Evolutionary conservation across 768 basidiomycete genomes (phyloP).

Genomic region (Suillus subaureus): DNA sequence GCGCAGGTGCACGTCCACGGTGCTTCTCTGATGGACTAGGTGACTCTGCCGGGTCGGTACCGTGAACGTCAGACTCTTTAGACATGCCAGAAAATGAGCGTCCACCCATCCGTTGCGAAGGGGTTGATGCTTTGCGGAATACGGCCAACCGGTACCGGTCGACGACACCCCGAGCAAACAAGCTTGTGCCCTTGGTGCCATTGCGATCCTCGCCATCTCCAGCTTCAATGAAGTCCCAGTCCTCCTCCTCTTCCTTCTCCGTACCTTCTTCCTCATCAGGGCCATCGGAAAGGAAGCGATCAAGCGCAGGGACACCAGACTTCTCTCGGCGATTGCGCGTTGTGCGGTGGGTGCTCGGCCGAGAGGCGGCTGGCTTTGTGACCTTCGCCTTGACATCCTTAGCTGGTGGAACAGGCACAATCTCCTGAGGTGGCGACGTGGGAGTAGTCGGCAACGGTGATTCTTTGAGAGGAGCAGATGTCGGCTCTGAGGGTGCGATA

Average conservation of each 20-base stretch:
- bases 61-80: slow-evolving; percentile 48
- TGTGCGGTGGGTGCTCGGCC: slow-evolving; percentile 25
- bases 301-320: slow-evolving; percentile 80
- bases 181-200: slow-evolving; percentile 74
- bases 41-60: slow-evolving; percentile 42
- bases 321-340: slow-evolving; percentile 67
- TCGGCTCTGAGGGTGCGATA: slow-evolving; percentile 15
- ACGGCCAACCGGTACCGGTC: slow-evolving; percentile 85
- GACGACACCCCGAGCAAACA: slow-evolving; percentile 90
- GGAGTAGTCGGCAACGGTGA: slow-evolving; percentile 9
- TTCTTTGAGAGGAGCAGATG: slow-evolving; percentile 21
- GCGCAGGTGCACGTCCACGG: slow-evolving; percentile 65
- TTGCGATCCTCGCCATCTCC: slow-evolving; percentile 84
- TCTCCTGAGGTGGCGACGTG: slow-evolving; percentile 20
- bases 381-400: slow-evolving; percentile 36
- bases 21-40: slow-evolving; percentile 54
- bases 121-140: slow-evolving; percentile 81
- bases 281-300: slow-evolving; percentile 65
- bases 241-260: slow-evolving; percentile 63
- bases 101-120: slow-evolving; percentile 46
- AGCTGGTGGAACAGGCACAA: slow-evolving; percentile 31
- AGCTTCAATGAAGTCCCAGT: slow-evolving; percentile 90
- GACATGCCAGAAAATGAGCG: slow-evolving; percentile 63
- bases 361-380: slow-evolving; percentile 20
- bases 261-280: slow-evolving; percentile 46